These are phyloP conservation scores for Porpolomopsis calyptriformis DNA, from an alignment of 768 basidiomycete species.

Conservation along the genomic window DNA sequence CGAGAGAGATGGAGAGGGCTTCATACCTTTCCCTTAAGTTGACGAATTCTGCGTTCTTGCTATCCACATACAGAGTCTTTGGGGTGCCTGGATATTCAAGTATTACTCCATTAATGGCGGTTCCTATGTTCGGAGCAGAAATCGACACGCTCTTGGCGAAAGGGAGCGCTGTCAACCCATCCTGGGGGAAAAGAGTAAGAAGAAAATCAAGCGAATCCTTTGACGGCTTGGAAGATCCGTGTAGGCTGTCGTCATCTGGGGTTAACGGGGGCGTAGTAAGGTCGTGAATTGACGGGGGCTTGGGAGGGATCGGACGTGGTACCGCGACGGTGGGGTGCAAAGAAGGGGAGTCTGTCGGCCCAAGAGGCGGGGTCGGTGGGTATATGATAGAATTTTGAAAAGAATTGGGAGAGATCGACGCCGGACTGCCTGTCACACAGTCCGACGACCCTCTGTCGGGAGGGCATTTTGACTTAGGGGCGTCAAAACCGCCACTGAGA, in stretches of 20 bases:
- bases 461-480: conserved; percentile 86
- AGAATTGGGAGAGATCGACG: conserved; percentile 36
- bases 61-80: conserved; percentile 77
- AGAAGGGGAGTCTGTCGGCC: neutral
- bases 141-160: conserved; percentile 68
- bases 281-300: conserved; percentile 24
- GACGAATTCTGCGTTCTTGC: conserved; percentile 70
- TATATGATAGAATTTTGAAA: conserved; percentile 10
- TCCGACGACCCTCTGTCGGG: conserved; percentile 89
- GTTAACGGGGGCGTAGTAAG: conserved; percentile 69
- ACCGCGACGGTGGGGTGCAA: neutral
- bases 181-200: conserved; percentile 65
- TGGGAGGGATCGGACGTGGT: conserved; percentile 4
- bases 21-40: conserved; percentile 84
- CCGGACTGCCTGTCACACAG: conserved; percentile 90
- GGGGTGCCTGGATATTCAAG: conserved; percentile 59
- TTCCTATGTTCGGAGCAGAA: conserved; percentile 55
- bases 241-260: conserved; percentile 50
- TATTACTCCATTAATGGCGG: conserved; percentile 68
- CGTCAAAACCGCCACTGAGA: conserved; percentile 90
- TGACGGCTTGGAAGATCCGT: conserved; percentile 35
- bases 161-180: conserved; percentile 58
- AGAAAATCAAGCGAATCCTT: conserved; percentile 70
- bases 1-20: conserved; percentile 6
- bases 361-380: conserved; percentile 4